phyloP scores from a whole-genome alignment of 148 eudicot species.

The Selenicereus undatus region DNA sequence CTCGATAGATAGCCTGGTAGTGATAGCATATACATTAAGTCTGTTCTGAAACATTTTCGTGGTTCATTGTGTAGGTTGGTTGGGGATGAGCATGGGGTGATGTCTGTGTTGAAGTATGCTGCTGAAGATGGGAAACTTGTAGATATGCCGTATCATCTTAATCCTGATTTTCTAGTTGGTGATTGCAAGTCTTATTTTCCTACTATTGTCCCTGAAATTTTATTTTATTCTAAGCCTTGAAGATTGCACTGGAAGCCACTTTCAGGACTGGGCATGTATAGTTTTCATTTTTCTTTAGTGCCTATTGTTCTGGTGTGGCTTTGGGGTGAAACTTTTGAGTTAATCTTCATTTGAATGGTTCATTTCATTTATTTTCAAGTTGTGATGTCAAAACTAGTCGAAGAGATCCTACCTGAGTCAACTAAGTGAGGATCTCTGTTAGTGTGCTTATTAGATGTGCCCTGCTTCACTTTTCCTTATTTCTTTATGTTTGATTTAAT shows the following conservation, averaged over 20 bases:
- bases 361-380: background rate
- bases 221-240: background rate
- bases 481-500: too few relatives aligned
- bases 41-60: constrained; percentile 1
- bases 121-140: constrained; percentile 25
- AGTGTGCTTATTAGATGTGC: background rate
- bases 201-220: background rate
- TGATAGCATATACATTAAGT: background rate
- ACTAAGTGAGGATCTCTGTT: background rate
- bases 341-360: background rate
- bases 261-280: background rate
- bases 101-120: constrained; percentile 25
- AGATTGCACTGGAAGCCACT: background rate
- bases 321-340: background rate
- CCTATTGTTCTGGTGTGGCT: too few relatives aligned
- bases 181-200: constrained; percentile 13
- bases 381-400: background rate
- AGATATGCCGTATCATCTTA: constrained; percentile 25
- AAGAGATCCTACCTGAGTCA: background rate
- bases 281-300: background rate
- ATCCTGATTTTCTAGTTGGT: constrained; percentile 28
- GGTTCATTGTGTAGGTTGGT: constrained; percentile 25
- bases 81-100: constrained; percentile 32
- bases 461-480: background rate
- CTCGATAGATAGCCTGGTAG: background rate